These are phyloP conservation scores for Kitagawia praeruptora DNA, from an alignment of 129 eudicot species.

Conservation along the genomic window DNA sequence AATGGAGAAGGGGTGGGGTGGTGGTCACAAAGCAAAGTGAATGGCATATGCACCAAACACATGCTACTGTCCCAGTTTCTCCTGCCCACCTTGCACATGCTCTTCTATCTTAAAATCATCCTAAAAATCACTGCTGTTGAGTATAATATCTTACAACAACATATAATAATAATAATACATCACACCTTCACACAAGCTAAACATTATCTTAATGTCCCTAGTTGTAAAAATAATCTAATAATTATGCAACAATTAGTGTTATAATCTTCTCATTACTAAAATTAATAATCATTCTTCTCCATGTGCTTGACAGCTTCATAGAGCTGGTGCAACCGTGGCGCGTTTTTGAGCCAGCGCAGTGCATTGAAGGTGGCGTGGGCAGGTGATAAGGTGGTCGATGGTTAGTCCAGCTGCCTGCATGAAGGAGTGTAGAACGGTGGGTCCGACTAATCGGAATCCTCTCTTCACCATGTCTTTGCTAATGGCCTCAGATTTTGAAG, in stretches of 20 bases:
- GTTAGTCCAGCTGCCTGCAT: conserved; percentile 93
- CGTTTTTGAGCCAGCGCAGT: conserved; percentile 20
- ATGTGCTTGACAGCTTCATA: conserved; percentile 8
- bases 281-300: not conserved
- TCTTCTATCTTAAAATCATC: conserved; percentile 19
- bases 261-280: not conserved
- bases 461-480: conserved; percentile 91
- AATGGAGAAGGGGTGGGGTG: conserved; percentile 17
- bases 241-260: conserved; percentile 5
- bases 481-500: conserved; percentile 80
- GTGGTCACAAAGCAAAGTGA: conserved; percentile 21
- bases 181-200: conserved; percentile 25
- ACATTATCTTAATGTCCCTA: conserved; percentile 20
- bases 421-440: conserved; percentile 79
- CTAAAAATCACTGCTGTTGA: conserved; percentile 18
- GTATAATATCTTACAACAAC: conserved; percentile 12
- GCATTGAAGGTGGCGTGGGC: conserved; percentile 62
- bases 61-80: conserved; percentile 36
- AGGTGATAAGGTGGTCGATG: conserved; percentile 68
- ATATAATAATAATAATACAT: not conserved
- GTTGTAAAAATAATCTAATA: conserved; percentile 29
- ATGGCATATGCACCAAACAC: conserved; percentile 35
- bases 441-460: conserved; percentile 84
- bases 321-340: conserved; percentile 15
- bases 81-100: conserved; percentile 49